Conservation (phyloP, 106 monocot genomes). For the Dendrobium huoshanense region DNA sequence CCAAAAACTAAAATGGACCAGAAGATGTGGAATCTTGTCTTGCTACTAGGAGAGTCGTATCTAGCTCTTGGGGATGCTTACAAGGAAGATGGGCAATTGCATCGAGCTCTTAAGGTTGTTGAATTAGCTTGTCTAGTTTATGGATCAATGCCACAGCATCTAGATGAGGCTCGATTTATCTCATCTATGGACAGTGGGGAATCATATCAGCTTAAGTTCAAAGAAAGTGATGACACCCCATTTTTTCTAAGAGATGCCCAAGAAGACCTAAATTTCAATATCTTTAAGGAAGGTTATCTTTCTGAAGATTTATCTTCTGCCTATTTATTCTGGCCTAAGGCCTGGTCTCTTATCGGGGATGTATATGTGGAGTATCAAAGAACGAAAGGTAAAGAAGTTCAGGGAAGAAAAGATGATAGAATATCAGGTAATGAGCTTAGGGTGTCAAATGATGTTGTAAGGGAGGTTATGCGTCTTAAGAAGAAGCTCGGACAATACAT, state of each 20-base stretch:
- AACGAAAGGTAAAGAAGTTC: conserved; percentile 28
- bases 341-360: conserved; percentile 93
- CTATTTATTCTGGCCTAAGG: conserved; percentile 83
- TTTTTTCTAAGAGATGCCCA: conserved; percentile 18
- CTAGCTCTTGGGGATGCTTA: conserved; percentile 91
- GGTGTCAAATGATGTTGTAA: conserved; percentile 92
- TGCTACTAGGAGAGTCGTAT: conserved; percentile 95
- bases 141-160: conserved; percentile 94
- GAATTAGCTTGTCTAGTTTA: conserved; percentile 88
- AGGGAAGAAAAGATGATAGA: conserved; percentile 22
- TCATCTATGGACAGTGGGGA: conserved; percentile 62
- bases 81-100: conserved; percentile 68
- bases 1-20: conserved; percentile 84
- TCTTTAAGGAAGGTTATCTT: conserved; percentile 18
- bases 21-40: conserved; percentile 96
- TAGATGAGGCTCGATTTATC: conserved; percentile 76
- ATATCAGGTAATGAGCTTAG: conserved; percentile 35
- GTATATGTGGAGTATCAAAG: conserved; percentile 71
- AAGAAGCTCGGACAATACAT: conserved; percentile 73
- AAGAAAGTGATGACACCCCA: conserved; percentile 7
- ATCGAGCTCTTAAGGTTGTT: conserved; percentile 71
- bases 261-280: conserved; percentile 11
- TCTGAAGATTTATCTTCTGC: conserved; percentile 27
- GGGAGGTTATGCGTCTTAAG: conserved; percentile 85
- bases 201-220: conserved; percentile 22